phyloP scores from a whole-genome alignment of 2,329 filamentous ascomycete genomes.

The Stenocarpella maydis region DNA sequence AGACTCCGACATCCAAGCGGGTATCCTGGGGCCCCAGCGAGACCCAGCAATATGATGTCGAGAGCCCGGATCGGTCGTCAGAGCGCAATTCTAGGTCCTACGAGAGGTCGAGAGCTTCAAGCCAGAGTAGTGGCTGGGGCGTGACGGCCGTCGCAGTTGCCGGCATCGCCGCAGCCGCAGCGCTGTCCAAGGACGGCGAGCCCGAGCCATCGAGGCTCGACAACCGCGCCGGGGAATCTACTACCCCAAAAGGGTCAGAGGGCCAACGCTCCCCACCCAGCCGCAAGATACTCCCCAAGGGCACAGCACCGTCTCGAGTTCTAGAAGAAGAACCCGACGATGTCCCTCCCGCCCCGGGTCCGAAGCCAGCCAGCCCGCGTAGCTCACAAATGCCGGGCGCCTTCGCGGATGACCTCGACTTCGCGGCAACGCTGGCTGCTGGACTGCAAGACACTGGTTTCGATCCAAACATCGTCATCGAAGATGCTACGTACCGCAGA shows the following conservation, averaged over 20 bases:
- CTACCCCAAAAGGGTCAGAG: slow-evolving; percentile 27
- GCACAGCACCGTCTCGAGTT: slow-evolving; percentile 22
- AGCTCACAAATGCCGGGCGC: slow-evolving; percentile 66
- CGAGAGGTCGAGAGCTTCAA: slow-evolving; percentile 40
- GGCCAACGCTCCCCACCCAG: slow-evolving; percentile 32
- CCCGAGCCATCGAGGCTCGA: slow-evolving; percentile 4
- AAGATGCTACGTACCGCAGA: slow-evolving; percentile 69
- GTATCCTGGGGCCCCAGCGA: slow-evolving; percentile 73
- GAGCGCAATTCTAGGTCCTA: slow-evolving; percentile 44
- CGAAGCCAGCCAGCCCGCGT: slow-evolving; percentile 61
- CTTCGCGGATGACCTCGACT: slow-evolving; percentile 73
- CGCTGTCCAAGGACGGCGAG: slow-evolving; percentile 33
- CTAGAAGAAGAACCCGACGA: slow-evolving; percentile 35
- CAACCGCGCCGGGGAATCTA: slow-evolving; percentile 35
- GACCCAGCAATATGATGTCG: slow-evolving; percentile 69
- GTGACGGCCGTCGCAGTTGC: slow-evolving; percentile 60
- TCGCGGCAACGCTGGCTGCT: slow-evolving; percentile 74
- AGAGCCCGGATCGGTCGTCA: slow-evolving; percentile 60
- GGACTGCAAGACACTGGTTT: slow-evolving; percentile 75
- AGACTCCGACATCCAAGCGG: slow-evolving; percentile 53
- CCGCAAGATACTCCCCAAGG: slow-evolving; percentile 31
- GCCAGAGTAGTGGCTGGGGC: slow-evolving; percentile 56
- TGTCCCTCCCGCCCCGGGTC: slow-evolving; percentile 54
- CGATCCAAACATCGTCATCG: slow-evolving; percentile 73
- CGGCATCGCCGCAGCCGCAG: slow-evolving; percentile 46